Evolutionary conservation across 306 rosid species (phyloP), one percentile per base, ranked within the genome.

Genomic region (Medicago ruthenica): DNA sequence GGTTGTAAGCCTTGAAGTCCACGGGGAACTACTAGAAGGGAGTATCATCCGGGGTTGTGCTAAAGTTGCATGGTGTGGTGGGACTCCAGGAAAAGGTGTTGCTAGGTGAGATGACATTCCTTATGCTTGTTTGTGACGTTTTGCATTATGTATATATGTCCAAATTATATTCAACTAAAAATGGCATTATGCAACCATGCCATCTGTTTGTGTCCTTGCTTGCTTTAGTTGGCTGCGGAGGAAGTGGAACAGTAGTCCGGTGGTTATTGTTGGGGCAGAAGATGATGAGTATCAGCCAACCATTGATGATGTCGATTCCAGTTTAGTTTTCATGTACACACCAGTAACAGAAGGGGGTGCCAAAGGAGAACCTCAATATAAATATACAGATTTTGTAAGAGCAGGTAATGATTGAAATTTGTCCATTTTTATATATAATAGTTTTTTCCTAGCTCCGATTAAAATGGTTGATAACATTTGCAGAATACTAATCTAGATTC

Each of bases 281-380:
- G 97, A 87, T 54, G 97, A 90, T 76, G 97, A 89, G 81, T 90
- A 89, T 85, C 82, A 64, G 66, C 84, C 91, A 67, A 82, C 89
- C 47, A 76, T 92, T 82, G 93, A 95, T 83, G 99, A 95, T 76
- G 82, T 95, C 51, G 97, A 85, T 88, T 89, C 99, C 51, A 95
- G 97, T 87, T 86, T 95, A 84, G 99, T 92, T 80, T 95, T 90
- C 84, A 95, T 95, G 99, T 95, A 90, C 86, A 95, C 98, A 21
- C 98, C 99, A 9, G 97, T 95, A 48, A 89, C 97, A 54, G 93
- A 88, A 86, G 97, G 87, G 81, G 98, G 98, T 80, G 91, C 91
- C 76, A 95, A 92, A 82, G 99, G 99, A 57, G 99, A 95, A 79
- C 97, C 97, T 79, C 98, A 90, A 76, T 95, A 90, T 81, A 88